A percentile compares a stretch with the other conserved stretches of the same genome.
Conservation (phyloP, 306 rosid species). For the Glycine latifolia region DNA sequence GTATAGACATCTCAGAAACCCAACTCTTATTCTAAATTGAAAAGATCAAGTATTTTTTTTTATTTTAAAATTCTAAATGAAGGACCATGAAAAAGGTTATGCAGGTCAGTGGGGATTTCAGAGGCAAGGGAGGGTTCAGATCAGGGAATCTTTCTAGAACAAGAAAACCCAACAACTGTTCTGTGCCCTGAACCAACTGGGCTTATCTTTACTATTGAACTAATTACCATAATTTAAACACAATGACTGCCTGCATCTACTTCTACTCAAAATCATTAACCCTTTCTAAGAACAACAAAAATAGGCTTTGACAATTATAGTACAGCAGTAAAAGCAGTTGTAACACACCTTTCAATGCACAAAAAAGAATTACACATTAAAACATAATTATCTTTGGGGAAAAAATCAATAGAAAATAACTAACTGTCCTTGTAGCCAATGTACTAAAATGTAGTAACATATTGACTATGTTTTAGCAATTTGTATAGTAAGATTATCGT, state of each 20-base stretch:
- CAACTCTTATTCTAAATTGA: slow-evolving; percentile 1
- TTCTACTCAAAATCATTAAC: not conserved
- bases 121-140: not conserved
- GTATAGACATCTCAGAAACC: not conserved
- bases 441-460: not conserved
- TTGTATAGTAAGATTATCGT: not conserved
- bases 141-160: not conserved
- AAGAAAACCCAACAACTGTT: not conserved
- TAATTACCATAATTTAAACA: not conserved
- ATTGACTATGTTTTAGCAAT: not conserved
- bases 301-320: not conserved
- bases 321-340: slow-evolving; percentile 8
- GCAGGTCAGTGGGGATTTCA: not conserved
- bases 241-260: not conserved
- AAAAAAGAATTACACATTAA: slow-evolving; percentile 3
- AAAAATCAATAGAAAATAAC: slow-evolving; percentile 21
- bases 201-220: not conserved
- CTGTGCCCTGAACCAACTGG: not conserved
- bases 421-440: not conserved
- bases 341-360: slow-evolving; percentile 9
- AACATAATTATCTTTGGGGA: not conserved
- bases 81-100: not conserved
- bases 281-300: not conserved
- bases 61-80: not conserved
- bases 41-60: not conserved